These are phyloP conservation scores for Microstroma glucosiphilum DNA, from an alignment of 1,284 basidiomycete genomes.

Conservation along the genomic window DNA sequence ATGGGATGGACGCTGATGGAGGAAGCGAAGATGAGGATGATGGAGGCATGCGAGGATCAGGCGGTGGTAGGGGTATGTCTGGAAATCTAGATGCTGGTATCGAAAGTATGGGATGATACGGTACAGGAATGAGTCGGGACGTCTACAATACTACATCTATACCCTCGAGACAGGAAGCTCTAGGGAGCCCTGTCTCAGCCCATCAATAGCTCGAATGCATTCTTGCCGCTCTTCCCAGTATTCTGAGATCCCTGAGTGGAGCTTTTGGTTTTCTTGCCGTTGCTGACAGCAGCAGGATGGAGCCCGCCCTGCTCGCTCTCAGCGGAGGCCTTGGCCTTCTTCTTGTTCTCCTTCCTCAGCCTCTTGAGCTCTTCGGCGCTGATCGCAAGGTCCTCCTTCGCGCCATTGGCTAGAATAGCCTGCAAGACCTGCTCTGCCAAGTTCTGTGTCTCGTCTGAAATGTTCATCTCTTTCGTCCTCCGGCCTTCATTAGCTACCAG, in stretches of 20 bases:
- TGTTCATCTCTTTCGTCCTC: background rate
- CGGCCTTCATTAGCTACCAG: slow-evolving; percentile 5
- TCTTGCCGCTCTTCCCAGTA: no score
- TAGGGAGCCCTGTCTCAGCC: no score
- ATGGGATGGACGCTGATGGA: background rate
- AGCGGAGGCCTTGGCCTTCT: background rate
- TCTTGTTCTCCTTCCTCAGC: slow-evolving; percentile 18
- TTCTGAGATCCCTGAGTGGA: no score
- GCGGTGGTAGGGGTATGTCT: background rate
- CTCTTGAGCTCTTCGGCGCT: slow-evolving; percentile 23
- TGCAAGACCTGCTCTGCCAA: background rate
- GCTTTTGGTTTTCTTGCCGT: no score
- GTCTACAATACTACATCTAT: no score
- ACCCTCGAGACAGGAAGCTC: no score
- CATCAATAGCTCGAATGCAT: no score
- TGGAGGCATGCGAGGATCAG: background rate
- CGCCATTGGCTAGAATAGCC: slow-evolving; percentile 3
- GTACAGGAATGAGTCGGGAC: no score
- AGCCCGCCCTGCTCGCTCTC: background rate
- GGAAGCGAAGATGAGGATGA: background rate
- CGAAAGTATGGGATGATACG: background rate
- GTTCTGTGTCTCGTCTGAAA: background rate
- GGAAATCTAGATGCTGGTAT: background rate
- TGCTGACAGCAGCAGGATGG: no score
- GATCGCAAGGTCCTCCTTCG: slow-evolving; percentile 10